Base-by-base conservation (phyloP, 1,284 basidiomycete genomes). In the Naganishia cerealis region DNA sequence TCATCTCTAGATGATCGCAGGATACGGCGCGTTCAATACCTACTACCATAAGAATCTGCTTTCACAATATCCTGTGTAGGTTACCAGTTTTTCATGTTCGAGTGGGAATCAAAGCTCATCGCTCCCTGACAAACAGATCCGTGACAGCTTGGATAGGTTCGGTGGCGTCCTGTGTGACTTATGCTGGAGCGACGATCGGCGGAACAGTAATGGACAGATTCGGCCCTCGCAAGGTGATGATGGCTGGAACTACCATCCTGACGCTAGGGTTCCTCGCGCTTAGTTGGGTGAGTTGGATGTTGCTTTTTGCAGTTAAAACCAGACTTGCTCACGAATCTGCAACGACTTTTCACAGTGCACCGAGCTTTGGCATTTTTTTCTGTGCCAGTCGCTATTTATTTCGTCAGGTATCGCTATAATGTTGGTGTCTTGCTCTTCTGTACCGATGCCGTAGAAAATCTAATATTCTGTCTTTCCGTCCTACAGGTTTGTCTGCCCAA, bases 201-300 rank as follows among this genome's bases (percentile, higher is more conserved):
- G 78, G 78, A 3, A 72, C 75, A 0, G 70, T 77, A 21, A 76
- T 78, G 66, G 78, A 79, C 67, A 65, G 70, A 48, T 77, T 73
- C 53, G 78, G 78, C 13, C 75, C 74, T 57, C 65, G 69, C 16
- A 72, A 73, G 3, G 67, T 78, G 10, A 71, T 77, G 57, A 72
- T 73, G 3, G 40, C 66, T 5, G 77, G 77, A 3, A 73, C 72
- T 0, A 52, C 73, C 38, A 52, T 72, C 9, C 70, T 75, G 57
- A 68, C 71, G 3, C 50, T 75, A 18, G 74, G 71, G 0, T 78
- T 75, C 70, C 70, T 73, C 67, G 63, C 73, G 53, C 70, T 78
- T 15, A 65, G 59, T 40, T 70, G 52, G 29, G 69, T 70, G 43
- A 59, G 69, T 67, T 33, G 33, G 21, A 8, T 21, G 42, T 48